These are phyloP conservation scores for Eucalyptus guilfoylei DNA, from an alignment of 345 rosid species.

Conservation along the genomic window DNA sequence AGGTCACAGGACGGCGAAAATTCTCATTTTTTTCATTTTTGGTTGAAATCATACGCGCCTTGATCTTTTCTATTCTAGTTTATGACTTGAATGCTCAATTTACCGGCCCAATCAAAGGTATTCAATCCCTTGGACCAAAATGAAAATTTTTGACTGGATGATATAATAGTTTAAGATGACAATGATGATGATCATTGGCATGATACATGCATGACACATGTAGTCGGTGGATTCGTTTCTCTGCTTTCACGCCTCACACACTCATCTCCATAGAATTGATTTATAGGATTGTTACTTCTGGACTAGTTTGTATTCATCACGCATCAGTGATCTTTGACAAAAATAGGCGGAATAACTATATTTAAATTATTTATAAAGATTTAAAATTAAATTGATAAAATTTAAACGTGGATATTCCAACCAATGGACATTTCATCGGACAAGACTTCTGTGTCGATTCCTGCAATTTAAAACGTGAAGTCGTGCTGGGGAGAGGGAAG, in stretches of 20 bases:
- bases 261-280: neutral
- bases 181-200: neutral
- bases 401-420: rapidly evolving
- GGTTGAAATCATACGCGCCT: neutral
- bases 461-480: neutral
- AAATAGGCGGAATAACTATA: rapidly evolving
- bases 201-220: neutral
- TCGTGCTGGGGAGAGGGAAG: neutral
- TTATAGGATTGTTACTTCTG: rapidly evolving
- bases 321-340: neutral
- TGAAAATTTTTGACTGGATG: neutral
- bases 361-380: rapidly evolving
- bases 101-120: neutral
- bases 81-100: neutral
- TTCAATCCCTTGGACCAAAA: neutral
- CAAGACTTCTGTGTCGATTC: neutral
- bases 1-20: rapidly evolving
- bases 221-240: neutral
- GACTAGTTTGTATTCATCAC: neutral
- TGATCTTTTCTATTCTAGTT: neutral
- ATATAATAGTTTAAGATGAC: neutral
- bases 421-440: neutral
- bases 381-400: too few relatives aligned
- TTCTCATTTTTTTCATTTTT: neutral
- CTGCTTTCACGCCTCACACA: neutral